Base-by-base conservation (phyloP, 129 eudicot genomes). In the Ambrosia trifida region DNA sequence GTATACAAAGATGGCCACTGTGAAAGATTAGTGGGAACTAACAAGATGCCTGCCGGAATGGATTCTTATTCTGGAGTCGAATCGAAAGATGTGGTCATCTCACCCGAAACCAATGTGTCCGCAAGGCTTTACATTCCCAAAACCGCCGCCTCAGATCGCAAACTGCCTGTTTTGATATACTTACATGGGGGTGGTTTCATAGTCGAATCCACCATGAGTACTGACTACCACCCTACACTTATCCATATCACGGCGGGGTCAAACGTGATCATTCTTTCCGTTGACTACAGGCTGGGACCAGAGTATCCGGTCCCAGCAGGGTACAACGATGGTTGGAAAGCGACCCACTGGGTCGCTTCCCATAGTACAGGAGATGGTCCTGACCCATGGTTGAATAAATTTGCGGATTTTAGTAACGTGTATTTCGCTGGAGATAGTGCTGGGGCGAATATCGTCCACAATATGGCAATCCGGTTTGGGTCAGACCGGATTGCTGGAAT, bases 111-210 rank as follows among this genome's bases (percentile, higher is more conserved):
- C 4, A 12, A 7, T 5, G 4, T 71, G 9, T 54, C 75, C 5
- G 75, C 75, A 0, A 20, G 75, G 14, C 13, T 71, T 40, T 71
- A 56, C 17, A 5, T 69, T 18, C 73, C 70, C 72, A 60, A 61
- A 60, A 59, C 76, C n/a, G 32, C 64, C 30, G 17, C 45, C 16
- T 0, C 40, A 5, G 43, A 13, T 3, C 19, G 2, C 4, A 68
- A 62, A 20, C 72, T 80, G 3, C 84, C 80, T 0, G 16, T 80
- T 45, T 30, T 80, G 2, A 44, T 80, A 20, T 80, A 75, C 69
- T 50, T 49, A 20, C 84, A 75, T 36, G 84, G 84, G 11, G 84
- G 84, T 49, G 83, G 72, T 0, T 75, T 80, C 62, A 14, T 46
- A 8, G 1, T 75, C 63, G 80, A 69, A 33, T 20, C 76, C 28